phyloP scores from a whole-genome alignment of 169 alveolate species.

The Blepharisma undulans region DNA sequence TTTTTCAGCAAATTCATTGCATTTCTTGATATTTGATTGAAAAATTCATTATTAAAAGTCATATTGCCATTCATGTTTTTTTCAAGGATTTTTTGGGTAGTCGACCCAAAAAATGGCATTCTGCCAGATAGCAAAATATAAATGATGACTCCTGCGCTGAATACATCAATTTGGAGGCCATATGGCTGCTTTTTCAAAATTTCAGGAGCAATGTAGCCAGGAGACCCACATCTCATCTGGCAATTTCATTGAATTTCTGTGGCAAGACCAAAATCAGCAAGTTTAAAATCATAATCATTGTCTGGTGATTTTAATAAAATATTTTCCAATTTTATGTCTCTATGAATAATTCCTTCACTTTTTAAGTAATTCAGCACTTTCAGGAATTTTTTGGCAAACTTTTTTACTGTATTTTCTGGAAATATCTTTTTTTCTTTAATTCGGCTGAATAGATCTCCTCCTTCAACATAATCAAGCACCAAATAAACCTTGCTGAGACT shows the following conservation, averaged over 20 bases:
- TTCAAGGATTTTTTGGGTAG: not conserved
- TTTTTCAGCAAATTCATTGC: not conserved
- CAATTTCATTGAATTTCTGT: not conserved
- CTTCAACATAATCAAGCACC: not conserved
- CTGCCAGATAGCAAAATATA: conserved; percentile 5
- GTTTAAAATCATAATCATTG: not conserved
- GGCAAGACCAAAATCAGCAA: conserved; percentile 19
- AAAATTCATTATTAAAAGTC: not conserved
- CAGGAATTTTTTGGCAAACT: not conserved
- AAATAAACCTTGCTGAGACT: not conserved
- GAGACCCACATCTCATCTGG: not conserved
- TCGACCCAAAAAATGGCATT: not conserved
- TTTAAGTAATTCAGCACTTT: not conserved
- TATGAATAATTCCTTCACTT: not conserved
- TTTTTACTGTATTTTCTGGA: not conserved
- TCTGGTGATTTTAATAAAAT: not conserved
- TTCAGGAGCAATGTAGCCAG: conserved; percentile 33
- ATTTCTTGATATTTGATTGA: not conserved
- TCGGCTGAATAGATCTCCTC: not conserved
- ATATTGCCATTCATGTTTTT: not conserved
- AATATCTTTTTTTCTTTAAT: not conserved
- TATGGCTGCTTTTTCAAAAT: not conserved
- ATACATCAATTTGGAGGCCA: not conserved
- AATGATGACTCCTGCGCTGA: conserved; percentile 19
- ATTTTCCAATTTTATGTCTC: conserved; percentile 37